Percentiles rank a stretch among this genome's conserved stretches.
Evolutionary conservation across 2,329 filamentous ascomycete species (phyloP).

Genomic region (Aspergillus cejpii): DNA sequence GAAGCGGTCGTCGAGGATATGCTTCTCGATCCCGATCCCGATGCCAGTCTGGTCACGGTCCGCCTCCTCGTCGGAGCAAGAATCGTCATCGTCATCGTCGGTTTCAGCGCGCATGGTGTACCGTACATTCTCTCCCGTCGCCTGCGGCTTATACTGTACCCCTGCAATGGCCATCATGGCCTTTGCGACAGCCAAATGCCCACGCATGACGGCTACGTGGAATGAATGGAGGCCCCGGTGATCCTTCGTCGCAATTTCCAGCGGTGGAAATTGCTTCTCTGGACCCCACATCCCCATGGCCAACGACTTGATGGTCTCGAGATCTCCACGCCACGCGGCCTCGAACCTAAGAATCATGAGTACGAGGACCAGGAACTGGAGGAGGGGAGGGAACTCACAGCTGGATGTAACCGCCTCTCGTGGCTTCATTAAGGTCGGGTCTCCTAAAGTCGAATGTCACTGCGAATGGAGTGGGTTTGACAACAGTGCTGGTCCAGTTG

Average conservation of each 20-base stretch:
- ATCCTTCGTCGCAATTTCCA: slow-evolving; percentile 59
- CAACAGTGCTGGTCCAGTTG: too few relatives aligned
- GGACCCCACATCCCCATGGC: slow-evolving; percentile 34
- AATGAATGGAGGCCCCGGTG: slow-evolving; percentile 53
- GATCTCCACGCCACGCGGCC: slow-evolving; percentile 65
- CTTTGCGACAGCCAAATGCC: slow-evolving; percentile 58
- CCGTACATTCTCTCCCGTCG: slow-evolving; percentile 43
- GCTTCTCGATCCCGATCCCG: slow-evolving; percentile 35
- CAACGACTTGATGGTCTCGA: slow-evolving; percentile 49
- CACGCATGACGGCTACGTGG: slow-evolving; percentile 59
- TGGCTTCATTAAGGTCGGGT: slow-evolving; percentile 48
- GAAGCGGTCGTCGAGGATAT: slow-evolving; percentile 59
- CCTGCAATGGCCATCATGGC: slow-evolving; percentile 63
- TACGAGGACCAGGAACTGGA: slow-evolving; percentile 39
- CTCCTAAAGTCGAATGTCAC: slow-evolving; percentile 48
- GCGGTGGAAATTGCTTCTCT: slow-evolving; percentile 50
- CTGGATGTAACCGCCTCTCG: slow-evolving; percentile 54
- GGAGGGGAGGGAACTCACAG: slow-evolving; percentile 45
- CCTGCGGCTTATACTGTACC: slow-evolving; percentile 58
- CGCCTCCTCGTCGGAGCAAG: slow-evolving; percentile 29
- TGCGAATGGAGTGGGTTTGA: slow-evolving; percentile 40
- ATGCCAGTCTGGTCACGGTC: slow-evolving; percentile 25
- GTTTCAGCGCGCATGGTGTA: slow-evolving; percentile 33
- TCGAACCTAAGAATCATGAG: slow-evolving; percentile 46
- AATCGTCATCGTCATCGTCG: slow-evolving; percentile 28